phyloP scores from a whole-genome alignment of 2,329 filamentous ascomycete species.

The Aureobasidium namibiae region DNA sequence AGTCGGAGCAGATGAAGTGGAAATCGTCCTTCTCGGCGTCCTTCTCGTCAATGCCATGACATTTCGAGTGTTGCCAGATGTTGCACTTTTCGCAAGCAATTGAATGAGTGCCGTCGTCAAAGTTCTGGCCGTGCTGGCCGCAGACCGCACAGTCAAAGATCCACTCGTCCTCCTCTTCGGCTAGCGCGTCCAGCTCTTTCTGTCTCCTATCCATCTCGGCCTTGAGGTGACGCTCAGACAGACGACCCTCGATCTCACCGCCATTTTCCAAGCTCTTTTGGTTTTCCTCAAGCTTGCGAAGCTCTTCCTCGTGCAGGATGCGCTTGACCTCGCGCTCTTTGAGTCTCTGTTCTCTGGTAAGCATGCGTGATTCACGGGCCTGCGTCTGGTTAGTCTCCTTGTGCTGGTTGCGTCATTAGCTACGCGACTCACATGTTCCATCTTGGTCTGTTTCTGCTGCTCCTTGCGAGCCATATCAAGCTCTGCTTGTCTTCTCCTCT shows the following conservation, averaged over 20 bases:
- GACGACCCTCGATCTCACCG: slow-evolving; percentile 32
- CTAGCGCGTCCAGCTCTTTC: slow-evolving; percentile 65
- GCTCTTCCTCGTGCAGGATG: slow-evolving; percentile 73
- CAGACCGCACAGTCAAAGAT: slow-evolving; percentile 87
- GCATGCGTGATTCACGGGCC: slow-evolving; percentile 69
- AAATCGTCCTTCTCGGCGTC: slow-evolving; percentile 82
- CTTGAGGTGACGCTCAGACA: slow-evolving; percentile 74
- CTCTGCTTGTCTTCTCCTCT: slow-evolving; percentile 57
- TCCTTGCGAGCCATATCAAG: slow-evolving; percentile 54
- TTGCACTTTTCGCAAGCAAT: slow-evolving; percentile 90
- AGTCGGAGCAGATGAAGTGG: slow-evolving; percentile 74
- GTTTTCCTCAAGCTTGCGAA: slow-evolving; percentile 70
- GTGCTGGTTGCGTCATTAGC: neutral
- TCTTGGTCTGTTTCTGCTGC: slow-evolving; percentile 53
- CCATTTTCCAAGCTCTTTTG: slow-evolving; percentile 47
- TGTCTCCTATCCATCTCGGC: slow-evolving; percentile 73
- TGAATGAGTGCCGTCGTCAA: slow-evolving; percentile 87
- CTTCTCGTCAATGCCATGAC: slow-evolving; percentile 67
- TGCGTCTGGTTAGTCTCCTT: slow-evolving; percentile 26
- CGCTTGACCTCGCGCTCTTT: slow-evolving; percentile 80
- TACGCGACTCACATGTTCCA: slow-evolving; percentile 47
- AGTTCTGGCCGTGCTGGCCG: slow-evolving; percentile 77
- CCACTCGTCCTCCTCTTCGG: slow-evolving; percentile 71
- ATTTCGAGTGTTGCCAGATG: slow-evolving; percentile 95
- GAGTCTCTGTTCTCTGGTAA: slow-evolving; percentile 76